Conservation (phyloP, 768 basidiomycete species). For the Crassisporium funariophilum region DNA sequence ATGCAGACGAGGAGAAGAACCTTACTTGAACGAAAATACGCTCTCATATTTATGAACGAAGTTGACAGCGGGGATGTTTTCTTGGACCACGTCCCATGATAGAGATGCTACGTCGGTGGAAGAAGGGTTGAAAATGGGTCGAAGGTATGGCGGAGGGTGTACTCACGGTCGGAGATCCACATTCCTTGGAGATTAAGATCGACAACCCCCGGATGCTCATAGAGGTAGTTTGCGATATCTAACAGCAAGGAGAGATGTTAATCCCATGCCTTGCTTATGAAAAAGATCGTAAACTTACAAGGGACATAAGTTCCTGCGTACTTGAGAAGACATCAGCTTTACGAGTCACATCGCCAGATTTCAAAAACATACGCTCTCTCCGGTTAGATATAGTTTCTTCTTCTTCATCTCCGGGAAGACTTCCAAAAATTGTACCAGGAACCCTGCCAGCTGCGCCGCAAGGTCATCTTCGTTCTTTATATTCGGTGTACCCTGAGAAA, state of each 20-base stretch:
- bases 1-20: not conserved
- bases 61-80: slow-evolving; percentile 69
- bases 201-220: slow-evolving; percentile 52
- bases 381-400: slow-evolving; percentile 69
- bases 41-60: slow-evolving; percentile 75
- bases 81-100: slow-evolving; percentile 65
- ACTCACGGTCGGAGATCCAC: slow-evolving; percentile 73
- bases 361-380: slow-evolving; percentile 67
- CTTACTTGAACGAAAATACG: slow-evolving; percentile 75
- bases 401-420: slow-evolving; percentile 74
- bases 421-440: slow-evolving; percentile 74
- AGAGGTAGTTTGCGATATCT: slow-evolving; percentile 81
- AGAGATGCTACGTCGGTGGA: slow-evolving; percentile 59
- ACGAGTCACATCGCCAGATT: not conserved
- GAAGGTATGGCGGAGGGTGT: not conserved
- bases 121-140: not conserved
- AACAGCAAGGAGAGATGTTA: not conserved
- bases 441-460: slow-evolving; percentile 53
- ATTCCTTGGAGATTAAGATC: slow-evolving; percentile 66
- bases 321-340: slow-evolving; percentile 33
- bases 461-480: slow-evolving; percentile 57
- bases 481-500: slow-evolving; percentile 68
- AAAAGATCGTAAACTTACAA: slow-evolving; percentile 41
- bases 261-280: slow-evolving; percentile 3
- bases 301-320: slow-evolving; percentile 66